Percentiles rank a stretch among this genome's conserved stretches.
Evolutionary conservation across 768 basidiomycete genomes (phyloP).

Genomic region (Pulveroboletus frians): DNA sequence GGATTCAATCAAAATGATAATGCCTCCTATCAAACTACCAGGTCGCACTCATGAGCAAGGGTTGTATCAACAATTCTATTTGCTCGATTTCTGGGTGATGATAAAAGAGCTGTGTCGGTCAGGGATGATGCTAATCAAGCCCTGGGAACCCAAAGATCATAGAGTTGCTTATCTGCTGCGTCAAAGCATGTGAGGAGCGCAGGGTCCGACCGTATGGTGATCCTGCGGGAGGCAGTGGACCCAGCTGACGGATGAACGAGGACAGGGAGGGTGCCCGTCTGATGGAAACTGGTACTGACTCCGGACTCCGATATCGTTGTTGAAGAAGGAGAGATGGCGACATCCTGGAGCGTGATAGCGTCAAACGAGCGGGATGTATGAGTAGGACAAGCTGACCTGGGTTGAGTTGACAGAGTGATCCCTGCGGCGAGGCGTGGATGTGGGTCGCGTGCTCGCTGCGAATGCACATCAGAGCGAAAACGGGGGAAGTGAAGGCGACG

Average conservation of each 20-base stretch:
- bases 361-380: background rate
- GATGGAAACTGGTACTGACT: constrained; percentile 19
- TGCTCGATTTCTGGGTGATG: background rate
- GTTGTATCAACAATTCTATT: background rate
- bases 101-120: background rate
- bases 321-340: constrained; percentile 25
- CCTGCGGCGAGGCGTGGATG: constrained; percentile 12
- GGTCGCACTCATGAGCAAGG: background rate
- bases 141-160: constrained; percentile 67
- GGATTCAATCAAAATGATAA: background rate
- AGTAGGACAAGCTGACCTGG: constrained; percentile 11
- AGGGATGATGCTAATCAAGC: constrained; percentile 6
- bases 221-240: constrained; percentile 32
- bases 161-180: constrained; percentile 68
- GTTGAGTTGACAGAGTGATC: constrained; percentile 9
- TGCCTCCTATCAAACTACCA: background rate
- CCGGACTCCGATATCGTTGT: constrained; percentile 29
- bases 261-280: constrained; percentile 15
- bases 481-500: background rate
- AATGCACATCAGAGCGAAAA: background rate
- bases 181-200: constrained; percentile 71
- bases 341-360: constrained; percentile 10
- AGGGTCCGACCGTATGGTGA: constrained; percentile 58
- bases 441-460: constrained; percentile 3
- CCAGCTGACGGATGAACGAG: constrained; percentile 16